phyloP scores from a whole-genome alignment of 768 basidiomycete genomes.

The Xerocomus brunneocitrinus region DNA sequence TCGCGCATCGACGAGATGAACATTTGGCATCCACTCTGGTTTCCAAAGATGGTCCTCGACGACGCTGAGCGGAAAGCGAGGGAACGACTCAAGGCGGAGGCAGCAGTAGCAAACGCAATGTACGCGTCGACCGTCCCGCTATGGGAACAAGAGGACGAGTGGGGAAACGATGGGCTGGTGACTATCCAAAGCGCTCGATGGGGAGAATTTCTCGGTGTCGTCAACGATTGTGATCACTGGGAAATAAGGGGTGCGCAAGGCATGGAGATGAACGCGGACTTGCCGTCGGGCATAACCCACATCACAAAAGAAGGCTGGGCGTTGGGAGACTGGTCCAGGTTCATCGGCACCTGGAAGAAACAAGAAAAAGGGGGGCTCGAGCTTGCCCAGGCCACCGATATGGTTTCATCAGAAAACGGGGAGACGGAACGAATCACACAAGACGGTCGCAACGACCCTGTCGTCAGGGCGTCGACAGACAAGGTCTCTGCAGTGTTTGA shows the following conservation, averaged over 20 bases:
- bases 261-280: constrained; percentile 58
- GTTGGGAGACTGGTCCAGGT: constrained; percentile 54
- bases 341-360: constrained; percentile 58
- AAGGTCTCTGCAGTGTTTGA: constrained; percentile 72
- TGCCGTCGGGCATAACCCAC: constrained; percentile 44
- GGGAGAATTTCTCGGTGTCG: constrained; percentile 90
- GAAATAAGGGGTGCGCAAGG: constrained; percentile 88
- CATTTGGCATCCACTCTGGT: constrained; percentile 95
- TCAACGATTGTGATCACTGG: constrained; percentile 96
- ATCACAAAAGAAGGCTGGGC: constrained; percentile 43
- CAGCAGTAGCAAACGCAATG: neutral
- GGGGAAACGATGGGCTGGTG: constrained; percentile 92
- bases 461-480: constrained; percentile 64
- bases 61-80: constrained; percentile 66
- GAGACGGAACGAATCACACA: constrained; percentile 21
- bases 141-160: constrained; percentile 50
- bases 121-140: constrained; percentile 28
- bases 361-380: constrained; percentile 42
- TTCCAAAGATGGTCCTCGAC: constrained; percentile 92
- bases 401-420: constrained; percentile 5
- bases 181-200: constrained; percentile 89
- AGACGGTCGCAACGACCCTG: constrained; percentile 43
- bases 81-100: constrained; percentile 35
- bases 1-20: constrained; percentile 62
- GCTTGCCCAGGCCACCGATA: constrained; percentile 21